A percentile compares a stretch with the other conserved stretches of the same genome.
These are phyloP conservation scores for Pleurotus giganteus DNA, from an alignment of 768 basidiomycete genomes.

Conservation along the genomic window DNA sequence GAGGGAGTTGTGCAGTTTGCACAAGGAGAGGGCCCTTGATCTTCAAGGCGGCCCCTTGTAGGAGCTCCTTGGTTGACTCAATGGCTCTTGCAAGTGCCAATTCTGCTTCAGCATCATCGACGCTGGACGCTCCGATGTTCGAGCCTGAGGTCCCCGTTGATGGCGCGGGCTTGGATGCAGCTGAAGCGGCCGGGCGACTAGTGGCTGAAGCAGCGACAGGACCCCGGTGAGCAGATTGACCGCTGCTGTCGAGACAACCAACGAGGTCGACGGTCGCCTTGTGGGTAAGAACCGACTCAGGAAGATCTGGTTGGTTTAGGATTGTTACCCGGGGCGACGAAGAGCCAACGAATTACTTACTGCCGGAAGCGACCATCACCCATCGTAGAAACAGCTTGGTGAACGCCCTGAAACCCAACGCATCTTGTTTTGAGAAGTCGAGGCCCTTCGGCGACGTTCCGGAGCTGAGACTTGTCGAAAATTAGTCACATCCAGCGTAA, in stretches of 20 bases:
- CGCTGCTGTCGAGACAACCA: too few relatives aligned
- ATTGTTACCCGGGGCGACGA: neutral
- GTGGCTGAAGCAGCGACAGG: too few relatives aligned
- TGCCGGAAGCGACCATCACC: neutral
- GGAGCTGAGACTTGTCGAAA: neutral
- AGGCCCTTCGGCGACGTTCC: neutral
- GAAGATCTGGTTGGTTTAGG: neutral
- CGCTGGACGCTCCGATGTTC: neutral
- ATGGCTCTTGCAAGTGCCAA: neutral
- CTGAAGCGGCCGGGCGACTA: neutral
- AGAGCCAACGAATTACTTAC: neutral
- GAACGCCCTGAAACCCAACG: neutral
- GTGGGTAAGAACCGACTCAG: neutral
- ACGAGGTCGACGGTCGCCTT: neutral
- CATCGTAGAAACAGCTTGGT: neutral
- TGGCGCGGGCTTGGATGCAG: neutral
- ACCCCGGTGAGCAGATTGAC: too few relatives aligned
- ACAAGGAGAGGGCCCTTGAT: neutral
- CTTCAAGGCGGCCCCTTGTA: neutral
- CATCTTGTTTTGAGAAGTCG: neutral
- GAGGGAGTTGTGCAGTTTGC: neutral
- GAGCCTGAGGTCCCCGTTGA: neutral
- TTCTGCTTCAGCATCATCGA: neutral
- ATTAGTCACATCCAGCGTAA: neutral
- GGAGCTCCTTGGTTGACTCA: neutral